Base-by-base conservation (phyloP, 2,329 filamentous ascomycete genomes). In the Aureobasidium sp. region DNA sequence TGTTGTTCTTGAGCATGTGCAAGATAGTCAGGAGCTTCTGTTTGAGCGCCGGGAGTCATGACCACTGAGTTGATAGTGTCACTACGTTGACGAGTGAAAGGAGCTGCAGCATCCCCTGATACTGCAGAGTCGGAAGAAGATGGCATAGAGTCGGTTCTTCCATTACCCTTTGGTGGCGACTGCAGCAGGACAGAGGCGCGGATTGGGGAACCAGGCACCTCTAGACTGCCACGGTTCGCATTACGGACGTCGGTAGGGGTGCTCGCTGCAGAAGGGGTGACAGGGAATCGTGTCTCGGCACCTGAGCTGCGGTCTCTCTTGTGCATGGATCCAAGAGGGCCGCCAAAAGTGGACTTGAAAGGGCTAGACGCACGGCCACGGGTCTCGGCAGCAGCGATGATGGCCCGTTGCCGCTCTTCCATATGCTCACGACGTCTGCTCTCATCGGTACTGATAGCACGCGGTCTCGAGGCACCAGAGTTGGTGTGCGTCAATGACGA, bases 361-460 rank as follows among this genome's bases (percentile, higher is more conserved):
- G 64, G 64, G 37, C 66, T 72, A 68, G 48, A 83, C 77, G 65
- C 83, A 11, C 71, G 71, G 33, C 80, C 29, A 85, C 85, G 5
- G 82, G 86, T 64, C 47, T 70, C 68, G n/a, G 68, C 67, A 24
- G 71, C 71, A 15, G 79, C 85, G 37, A 81, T 83, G 62, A 94
- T 85, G 64, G 91, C 90, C 64, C 90, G 86, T 72, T 91, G 90
- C 58, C 94, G 86, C 73, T 96, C 94, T 75, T 97, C 93, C 85
- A 96, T 93, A 67, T 96, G 87, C 48, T 90, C 90, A 70, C 91
- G 90, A 64, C 94, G 88, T 75, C 95, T 95, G 76, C 91, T 95
- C 79, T 99, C 94, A 71, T 99, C 91, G 0, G 91, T 96, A 73
- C 90, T 95, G 70, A 97, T 90, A 33, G 92, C 92, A 52, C 94